Evolutionary conservation across 2,329 filamentous ascomycete species (phyloP).

Genomic region (Nemania sp.): DNA sequence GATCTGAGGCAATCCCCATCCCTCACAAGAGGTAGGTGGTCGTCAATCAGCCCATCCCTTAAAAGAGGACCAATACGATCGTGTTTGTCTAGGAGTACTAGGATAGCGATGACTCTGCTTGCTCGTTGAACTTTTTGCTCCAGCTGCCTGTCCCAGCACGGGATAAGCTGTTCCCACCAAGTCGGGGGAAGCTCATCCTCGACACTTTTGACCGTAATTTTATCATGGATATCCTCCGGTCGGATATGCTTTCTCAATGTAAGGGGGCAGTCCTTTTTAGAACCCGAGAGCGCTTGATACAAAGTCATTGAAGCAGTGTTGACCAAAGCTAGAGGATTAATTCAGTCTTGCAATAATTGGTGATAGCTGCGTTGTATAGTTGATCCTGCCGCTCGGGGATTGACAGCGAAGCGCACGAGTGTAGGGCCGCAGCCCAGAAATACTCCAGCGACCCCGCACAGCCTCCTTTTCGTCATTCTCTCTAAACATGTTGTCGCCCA

Average conservation of each 20-base stretch:
- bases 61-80: slow-evolving; percentile 1
- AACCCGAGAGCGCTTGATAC: background rate
- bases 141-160: background rate
- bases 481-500: background rate
- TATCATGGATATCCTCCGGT: background rate
- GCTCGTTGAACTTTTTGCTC: background rate
- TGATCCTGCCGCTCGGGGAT: background rate
- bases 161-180: background rate
- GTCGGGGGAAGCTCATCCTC: background rate
- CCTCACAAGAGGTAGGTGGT: background rate
- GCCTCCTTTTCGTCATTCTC: background rate
- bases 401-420: background rate
- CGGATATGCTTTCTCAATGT: background rate
- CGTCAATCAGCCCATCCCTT: background rate
- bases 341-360: background rate
- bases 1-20: background rate
- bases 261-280: background rate
- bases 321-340: background rate
- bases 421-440: background rate
- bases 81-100: background rate
- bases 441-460: background rate
- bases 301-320: background rate
- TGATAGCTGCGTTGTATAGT: background rate
- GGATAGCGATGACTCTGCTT: slow-evolving; percentile 1
- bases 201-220: background rate